Conservation (phyloP, 805 yeast genomes). For the Yarrowia sp. region DNA sequence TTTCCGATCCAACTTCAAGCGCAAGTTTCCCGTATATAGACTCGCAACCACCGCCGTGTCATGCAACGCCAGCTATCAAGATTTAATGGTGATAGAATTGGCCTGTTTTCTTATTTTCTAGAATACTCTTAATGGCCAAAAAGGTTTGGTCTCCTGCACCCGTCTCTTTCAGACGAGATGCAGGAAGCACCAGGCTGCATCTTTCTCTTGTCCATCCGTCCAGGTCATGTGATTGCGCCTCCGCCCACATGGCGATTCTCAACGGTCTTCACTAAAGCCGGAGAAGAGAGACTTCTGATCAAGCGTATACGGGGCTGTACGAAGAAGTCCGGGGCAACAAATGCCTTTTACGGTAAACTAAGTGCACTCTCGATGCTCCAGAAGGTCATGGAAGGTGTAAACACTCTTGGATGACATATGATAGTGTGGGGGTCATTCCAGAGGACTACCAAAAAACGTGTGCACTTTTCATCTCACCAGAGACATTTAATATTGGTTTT, state of each 20-base stretch:
- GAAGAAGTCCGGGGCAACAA: too few species aligned
- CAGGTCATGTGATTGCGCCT: background rate
- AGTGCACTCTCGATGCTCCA: too few species aligned
- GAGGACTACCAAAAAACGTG: too few species aligned
- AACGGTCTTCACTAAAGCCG: background rate
- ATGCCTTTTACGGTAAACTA: too few species aligned
- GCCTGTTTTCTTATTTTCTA: background rate
- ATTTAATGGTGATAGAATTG: background rate
- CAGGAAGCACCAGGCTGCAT: slow-evolving; percentile 11
- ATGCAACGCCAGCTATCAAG: background rate
- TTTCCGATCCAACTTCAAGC: background rate
- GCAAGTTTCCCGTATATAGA: background rate
- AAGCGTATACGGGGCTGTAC: too few species aligned
- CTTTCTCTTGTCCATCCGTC: background rate
- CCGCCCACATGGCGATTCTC: background rate
- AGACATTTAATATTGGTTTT: too few species aligned
- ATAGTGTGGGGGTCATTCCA: too few species aligned
- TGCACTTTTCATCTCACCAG: too few species aligned
- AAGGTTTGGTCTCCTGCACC: background rate
- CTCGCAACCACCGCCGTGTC: background rate
- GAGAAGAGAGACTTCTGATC: background rate
- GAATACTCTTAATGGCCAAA: background rate
- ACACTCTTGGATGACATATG: too few species aligned
- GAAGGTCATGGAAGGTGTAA: too few species aligned
- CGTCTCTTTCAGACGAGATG: slow-evolving; percentile 2